Percentiles rank a stretch among this genome's conserved stretches.
phyloP scores from a whole-genome alignment of 2,329 filamentous ascomycete species.

The Tolypocladium ophioglossoides region DNA sequence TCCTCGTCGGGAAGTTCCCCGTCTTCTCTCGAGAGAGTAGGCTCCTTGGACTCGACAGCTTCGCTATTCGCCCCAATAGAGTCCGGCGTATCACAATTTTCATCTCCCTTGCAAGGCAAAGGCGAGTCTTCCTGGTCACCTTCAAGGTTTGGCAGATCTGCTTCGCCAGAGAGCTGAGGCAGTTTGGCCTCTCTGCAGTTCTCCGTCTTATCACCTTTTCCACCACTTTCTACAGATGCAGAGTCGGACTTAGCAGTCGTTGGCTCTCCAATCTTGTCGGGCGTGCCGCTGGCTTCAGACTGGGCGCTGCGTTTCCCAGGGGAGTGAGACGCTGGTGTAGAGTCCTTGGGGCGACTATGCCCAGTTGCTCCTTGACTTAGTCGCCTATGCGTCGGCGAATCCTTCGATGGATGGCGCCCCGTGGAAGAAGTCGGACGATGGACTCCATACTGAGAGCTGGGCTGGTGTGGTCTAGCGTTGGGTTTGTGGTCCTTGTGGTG shows the following conservation, averaged over 20 bases:
- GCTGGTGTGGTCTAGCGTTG: neutral
- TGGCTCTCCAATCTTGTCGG: neutral
- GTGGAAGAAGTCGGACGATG: neutral
- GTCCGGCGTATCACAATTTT: neutral
- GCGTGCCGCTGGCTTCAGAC: neutral
- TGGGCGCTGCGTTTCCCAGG: neutral
- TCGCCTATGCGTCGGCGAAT: neutral
- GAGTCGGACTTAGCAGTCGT: neutral
- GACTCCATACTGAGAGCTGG: neutral
- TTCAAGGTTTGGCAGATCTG: neutral
- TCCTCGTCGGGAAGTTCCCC: conserved; percentile 1
- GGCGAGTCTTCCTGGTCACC: neutral
- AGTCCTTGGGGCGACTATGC: neutral
- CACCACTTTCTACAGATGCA: neutral
- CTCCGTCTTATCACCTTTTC: too few relatives aligned
- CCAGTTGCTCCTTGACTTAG: neutral
- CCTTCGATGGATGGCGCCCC: neutral
- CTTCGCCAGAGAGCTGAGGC: neutral
- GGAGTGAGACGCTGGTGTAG: neutral
- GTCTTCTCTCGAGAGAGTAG: conserved; percentile 1
- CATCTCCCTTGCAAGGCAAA: neutral
- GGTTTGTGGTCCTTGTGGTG: conserved; percentile 15
- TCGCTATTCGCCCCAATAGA: neutral
- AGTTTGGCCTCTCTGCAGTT: neutral
- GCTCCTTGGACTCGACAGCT: neutral